Evolutionary conservation across 2,329 filamentous ascomycete genomes (phyloP).

Genomic region (Exophiala aquamarina): DNA sequence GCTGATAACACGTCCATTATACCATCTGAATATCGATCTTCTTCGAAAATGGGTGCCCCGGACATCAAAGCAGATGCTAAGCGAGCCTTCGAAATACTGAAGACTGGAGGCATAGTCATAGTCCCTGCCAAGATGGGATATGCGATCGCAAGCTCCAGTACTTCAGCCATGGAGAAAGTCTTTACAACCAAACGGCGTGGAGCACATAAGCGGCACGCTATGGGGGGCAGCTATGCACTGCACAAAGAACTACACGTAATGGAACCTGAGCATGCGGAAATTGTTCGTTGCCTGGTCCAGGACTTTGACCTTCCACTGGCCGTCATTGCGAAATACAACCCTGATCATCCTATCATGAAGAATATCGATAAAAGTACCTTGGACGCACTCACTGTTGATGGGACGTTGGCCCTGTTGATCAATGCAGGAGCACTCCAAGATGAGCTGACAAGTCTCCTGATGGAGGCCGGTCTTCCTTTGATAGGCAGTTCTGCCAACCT

Average conservation of each 20-base stretch:
- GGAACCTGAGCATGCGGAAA: constrained; percentile 14
- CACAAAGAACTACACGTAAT: constrained; percentile 29
- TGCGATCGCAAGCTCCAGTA: constrained; percentile 26
- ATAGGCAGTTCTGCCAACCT: constrained; percentile 36
- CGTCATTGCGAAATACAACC: constrained; percentile 28
- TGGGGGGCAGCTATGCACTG: constrained; percentile 30
- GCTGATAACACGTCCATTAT: too few species aligned
- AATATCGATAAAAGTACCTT: constrained; percentile 23
- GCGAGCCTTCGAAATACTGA: constrained; percentile 26
- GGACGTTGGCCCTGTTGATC: constrained; percentile 32
- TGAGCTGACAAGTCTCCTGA: constrained; percentile 29
- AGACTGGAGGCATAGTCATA: constrained; percentile 30
- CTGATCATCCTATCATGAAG: constrained; percentile 29
- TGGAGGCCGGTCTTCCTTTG: constrained; percentile 25
- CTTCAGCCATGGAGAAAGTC: constrained; percentile 26
- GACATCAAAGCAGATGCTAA: constrained; percentile 25
- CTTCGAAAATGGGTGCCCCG: too few species aligned
- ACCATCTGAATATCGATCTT: too few species aligned
- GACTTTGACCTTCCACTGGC: constrained; percentile 32
- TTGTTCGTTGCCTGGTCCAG: constrained; percentile 27
- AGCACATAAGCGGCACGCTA: constrained; percentile 31
- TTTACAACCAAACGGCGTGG: constrained; percentile 27
- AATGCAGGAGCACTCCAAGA: constrained; percentile 31
- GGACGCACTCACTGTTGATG: constrained; percentile 21
- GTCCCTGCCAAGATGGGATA: constrained; percentile 32